A percentile compares a stretch with the other conserved stretches of the same genome.
These are phyloP conservation scores for Lepiota venenata DNA, from an alignment of 768 basidiomycete genomes.

Conservation along the genomic window DNA sequence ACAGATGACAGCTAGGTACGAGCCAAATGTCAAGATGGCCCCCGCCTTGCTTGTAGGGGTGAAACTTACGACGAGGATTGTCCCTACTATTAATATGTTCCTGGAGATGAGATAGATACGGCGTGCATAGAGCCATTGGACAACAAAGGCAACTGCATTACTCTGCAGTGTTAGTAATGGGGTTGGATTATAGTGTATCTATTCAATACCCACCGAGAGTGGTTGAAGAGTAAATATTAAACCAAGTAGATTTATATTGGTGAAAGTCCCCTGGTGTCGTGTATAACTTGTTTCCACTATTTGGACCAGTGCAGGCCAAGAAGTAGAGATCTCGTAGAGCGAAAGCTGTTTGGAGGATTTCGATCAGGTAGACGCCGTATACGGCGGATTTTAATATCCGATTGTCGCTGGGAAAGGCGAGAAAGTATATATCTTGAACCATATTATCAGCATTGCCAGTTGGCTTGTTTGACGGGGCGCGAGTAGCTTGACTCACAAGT, in stretches of 20 bases:
- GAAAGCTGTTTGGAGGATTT: background rate
- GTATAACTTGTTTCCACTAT: background rate
- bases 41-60: too few species aligned
- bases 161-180: too few species aligned
- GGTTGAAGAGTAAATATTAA: background rate
- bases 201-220: background rate
- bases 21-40: background rate
- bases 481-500: background rate
- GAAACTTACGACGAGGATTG: background rate
- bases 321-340: background rate
- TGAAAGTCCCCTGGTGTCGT: background rate
- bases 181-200: too few species aligned
- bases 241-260: background rate
- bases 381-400: background rate
- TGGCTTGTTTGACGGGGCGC: too few species aligned
- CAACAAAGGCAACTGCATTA: background rate
- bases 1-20: background rate
- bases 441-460: too few species aligned
- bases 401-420: background rate
- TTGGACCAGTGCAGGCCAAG: background rate
- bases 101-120: background rate
- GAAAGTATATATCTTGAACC: background rate
- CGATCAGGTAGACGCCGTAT: background rate
- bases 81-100: background rate
- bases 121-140: conserved; percentile 1